Base-by-base conservation (phyloP, 1,284 basidiomycete genomes). In the Kwoniella shivajii region DNA sequence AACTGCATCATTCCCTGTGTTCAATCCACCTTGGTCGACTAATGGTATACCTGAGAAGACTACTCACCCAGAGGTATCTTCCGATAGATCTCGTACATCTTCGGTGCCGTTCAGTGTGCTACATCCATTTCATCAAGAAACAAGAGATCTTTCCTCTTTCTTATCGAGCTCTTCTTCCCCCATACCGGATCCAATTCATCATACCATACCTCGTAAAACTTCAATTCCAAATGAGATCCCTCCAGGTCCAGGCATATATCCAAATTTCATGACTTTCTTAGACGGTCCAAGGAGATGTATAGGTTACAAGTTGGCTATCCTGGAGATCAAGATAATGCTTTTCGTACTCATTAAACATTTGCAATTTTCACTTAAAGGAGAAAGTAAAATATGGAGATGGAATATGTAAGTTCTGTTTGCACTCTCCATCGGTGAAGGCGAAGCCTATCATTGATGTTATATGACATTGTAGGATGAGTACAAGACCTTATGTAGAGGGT, bases 211-310 rank as follows among this genome's bases (percentile, higher is more conserved):
- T 3, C 26, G 45, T 7, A 47, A 47, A 34, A 47, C 45, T 0
- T 57, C 58, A 4, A 41, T 51, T 24, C 54, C 56, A 10, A 29
- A 26, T 10, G 14, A 31, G 20, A 44, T 64, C 22, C 46, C 44
- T 13, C 46, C 46, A 2, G 60, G 60, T 30, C 64, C 66, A 5
- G 67, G 67, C 2, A 55, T 68, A 22, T 65, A 57, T 58, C 52
- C 58, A 27, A 65, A 66, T 43, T 45, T 67, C 36, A 60, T 68
- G 61, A 70, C 66, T 9, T 70, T 68, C 20, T 61, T 66, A 22
- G 66, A 68, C 42, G 66, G 68, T 1, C 64, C 66, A 3, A 24
- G 68, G 37, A 56, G 65, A 30, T 71, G 68, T 56, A 56, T 68
- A 6, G 68, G 65, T 10, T 71, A 68, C 46, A 65, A 61, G 31